Percentiles rank a stretch among this genome's conserved stretches.
Conservation (phyloP, 75 land plant species). For the Adiantum capillusveneris region DNA sequence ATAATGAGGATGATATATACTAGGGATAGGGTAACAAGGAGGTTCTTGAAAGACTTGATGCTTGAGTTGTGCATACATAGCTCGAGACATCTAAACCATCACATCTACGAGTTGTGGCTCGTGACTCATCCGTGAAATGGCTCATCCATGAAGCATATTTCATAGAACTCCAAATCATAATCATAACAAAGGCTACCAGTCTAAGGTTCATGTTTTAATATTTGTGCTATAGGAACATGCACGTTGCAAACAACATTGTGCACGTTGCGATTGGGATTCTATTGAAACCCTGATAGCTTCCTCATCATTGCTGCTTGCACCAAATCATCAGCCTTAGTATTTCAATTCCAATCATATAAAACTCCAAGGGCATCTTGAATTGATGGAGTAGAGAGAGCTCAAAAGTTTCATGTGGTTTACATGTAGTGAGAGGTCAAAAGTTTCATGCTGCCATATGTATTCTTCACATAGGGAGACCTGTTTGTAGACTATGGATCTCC, state of each 20-base stretch:
- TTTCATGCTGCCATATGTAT: conserved; percentile 90
- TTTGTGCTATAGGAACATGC: conserved; percentile 68
- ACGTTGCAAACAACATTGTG: conserved; percentile 63
- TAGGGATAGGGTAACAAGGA: conserved; percentile 68
- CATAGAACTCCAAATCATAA: conserved; percentile 84
- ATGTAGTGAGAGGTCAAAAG: conserved; percentile 52
- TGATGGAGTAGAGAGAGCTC: conserved; percentile 15
- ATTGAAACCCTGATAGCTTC: conserved; percentile 50
- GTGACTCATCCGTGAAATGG: conserved; percentile 32
- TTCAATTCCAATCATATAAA: conserved; percentile 9
- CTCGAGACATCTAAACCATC: conserved; percentile 67
- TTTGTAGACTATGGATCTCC: conserved; percentile 39
- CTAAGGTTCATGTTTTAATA: conserved; percentile 79
- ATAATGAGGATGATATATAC: conserved; percentile 10
- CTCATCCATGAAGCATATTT: conserved; percentile 70
- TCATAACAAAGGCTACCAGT: conserved; percentile 82
- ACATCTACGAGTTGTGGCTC: conserved; percentile 62
- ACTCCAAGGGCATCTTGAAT: conserved; percentile 24
- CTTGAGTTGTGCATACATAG: conserved; percentile 91
- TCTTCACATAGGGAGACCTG: conserved; percentile 26
- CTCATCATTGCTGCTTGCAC: conserved; percentile 39
- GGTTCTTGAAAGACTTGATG: conserved; percentile 90
- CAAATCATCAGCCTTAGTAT: conserved; percentile 41
- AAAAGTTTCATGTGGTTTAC: background rate
- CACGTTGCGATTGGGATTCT: conserved; percentile 50